Base-by-base conservation (phyloP, 768 basidiomycete genomes). In the Imleria badia region DNA sequence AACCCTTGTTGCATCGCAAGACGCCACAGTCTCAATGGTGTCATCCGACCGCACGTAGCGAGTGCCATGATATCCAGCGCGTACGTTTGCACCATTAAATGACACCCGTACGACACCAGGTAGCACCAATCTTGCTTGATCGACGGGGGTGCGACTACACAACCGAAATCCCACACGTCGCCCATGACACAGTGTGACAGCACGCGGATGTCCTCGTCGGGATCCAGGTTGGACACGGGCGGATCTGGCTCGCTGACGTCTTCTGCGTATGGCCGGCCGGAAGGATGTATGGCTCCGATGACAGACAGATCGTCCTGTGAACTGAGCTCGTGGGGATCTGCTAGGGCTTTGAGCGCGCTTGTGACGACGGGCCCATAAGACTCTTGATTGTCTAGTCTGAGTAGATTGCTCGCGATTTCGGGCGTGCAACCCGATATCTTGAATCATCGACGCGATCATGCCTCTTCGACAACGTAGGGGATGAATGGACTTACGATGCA, bases 41-140 rank as follows among this genome's bases (percentile, higher is more conserved):
- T 40, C 43, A 52, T 50, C 20, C 49, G 36, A 2, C 48, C 35
- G 22, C 13, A 3, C 13, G 43, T 38, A 23, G 43, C 48, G 13
- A 55, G 49, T n/a, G 54, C 43, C 43, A 51, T 10, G 26, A 45
- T 34, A 33, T 39, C 48, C 5, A 55, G 48, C 3, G 42, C 48
- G 14, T 31, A 51, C 6, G 54, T 45, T 14, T n/a, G n/a, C n/a
- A n/a, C n/a, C n/a, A n/a, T n/a, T n/a, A n/a, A n/a, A n/a, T n/a
- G n/a, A n/a, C n/a, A 40, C 19, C 36, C 38, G 10, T 11, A 13
- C 5, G 30, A 39, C 15, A 55, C 44, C 3, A 29, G 2, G 23
- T 52, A 45, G 31, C 1, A 14, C 15, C n/a, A 9, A 34, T 20
- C 9, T 12, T 11, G 13, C 26, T 20, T 17, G 1, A 13, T 39